Conservation (phyloP, 805 yeast species). For the Zygotorulaspora danielsina region DNA sequence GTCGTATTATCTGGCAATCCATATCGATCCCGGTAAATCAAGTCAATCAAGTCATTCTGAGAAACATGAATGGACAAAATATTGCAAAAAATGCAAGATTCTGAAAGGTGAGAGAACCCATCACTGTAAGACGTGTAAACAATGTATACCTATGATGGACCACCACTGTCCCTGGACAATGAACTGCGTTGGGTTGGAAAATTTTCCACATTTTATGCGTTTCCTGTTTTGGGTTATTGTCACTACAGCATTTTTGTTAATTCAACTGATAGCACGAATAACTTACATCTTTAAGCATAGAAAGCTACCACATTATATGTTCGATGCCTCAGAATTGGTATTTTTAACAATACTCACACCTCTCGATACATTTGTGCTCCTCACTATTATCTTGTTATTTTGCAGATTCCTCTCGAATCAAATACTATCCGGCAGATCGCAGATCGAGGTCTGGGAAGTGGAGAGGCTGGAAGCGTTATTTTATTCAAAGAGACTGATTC, state of each 20-base stretch:
- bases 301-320: slow-evolving; percentile 52
- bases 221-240: slow-evolving; percentile 64
- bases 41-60: slow-evolving; percentile 45
- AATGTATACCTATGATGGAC: slow-evolving; percentile 84
- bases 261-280: slow-evolving; percentile 41
- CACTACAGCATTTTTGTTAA: slow-evolving; percentile 46
- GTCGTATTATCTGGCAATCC: slow-evolving; percentile 67
- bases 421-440: slow-evolving; percentile 66
- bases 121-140: slow-evolving; percentile 73
- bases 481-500: slow-evolving; percentile 46
- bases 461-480: slow-evolving; percentile 73
- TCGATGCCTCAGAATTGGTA: slow-evolving; percentile 48
- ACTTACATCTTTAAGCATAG: slow-evolving; percentile 44
- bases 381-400: slow-evolving; percentile 56
- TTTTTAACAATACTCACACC: slow-evolving; percentile 54
- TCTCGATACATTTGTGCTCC: slow-evolving; percentile 52
- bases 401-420: slow-evolving; percentile 57
- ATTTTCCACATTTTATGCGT: slow-evolving; percentile 75
- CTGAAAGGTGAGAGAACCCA: slow-evolving; percentile 82
- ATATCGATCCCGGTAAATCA: slow-evolving; percentile 64
- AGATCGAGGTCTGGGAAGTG: slow-evolving; percentile 88
- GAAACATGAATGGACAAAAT: slow-evolving; percentile 50
- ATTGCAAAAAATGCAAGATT: slow-evolving; percentile 66
- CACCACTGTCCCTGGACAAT: slow-evolving; percentile 94
- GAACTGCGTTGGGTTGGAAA: slow-evolving; percentile 80